Evolutionary conservation across 164 flowering plant species (phyloP).

Genomic region (Litsea cubeba): DNA sequence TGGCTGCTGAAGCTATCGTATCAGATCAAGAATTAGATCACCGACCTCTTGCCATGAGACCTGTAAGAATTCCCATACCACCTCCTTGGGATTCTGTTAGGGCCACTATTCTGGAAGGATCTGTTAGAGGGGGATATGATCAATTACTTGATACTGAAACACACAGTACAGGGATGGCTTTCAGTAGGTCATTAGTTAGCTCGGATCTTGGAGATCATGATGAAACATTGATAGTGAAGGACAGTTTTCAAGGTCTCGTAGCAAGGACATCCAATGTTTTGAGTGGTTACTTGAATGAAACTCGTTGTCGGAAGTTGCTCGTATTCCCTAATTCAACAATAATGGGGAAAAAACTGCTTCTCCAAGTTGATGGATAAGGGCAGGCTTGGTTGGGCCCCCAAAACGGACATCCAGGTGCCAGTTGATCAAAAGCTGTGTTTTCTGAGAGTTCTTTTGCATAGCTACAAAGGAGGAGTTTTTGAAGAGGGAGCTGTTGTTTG

Average conservation of each 20-base stretch:
- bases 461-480: slow-evolving; percentile 69
- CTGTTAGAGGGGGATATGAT: slow-evolving; percentile 1
- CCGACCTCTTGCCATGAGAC: slow-evolving; percentile 49
- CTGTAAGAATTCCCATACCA: slow-evolving; percentile 53
- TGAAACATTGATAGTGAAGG: slow-evolving; percentile 5
- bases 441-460: slow-evolving; percentile 63
- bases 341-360: slow-evolving; percentile 17
- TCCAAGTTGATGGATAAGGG: slow-evolving; percentile 26
- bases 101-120: slow-evolving; percentile 18
- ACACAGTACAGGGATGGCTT: slow-evolving; percentile 4
- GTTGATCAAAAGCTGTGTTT: slow-evolving; percentile 39
- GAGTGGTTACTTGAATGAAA: slow-evolving; percentile 30
- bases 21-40: slow-evolving; percentile 26
- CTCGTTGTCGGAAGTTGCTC: slow-evolving; percentile 31
- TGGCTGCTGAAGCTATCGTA: slow-evolving; percentile 47
- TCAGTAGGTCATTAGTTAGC: slow-evolving; percentile 2
- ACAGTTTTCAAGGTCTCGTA: slow-evolving; percentile 37
- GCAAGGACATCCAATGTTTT: slow-evolving; percentile 50
- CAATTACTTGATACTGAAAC: slow-evolving; percentile 5
- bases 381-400: slow-evolving; percentile 17
- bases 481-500: slow-evolving; percentile 87
- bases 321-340: slow-evolving; percentile 38
- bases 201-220: slow-evolving; percentile 7
- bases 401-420: slow-evolving; percentile 8
- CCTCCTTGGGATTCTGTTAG: slow-evolving; percentile 63